Percentiles rank a stretch among this genome's conserved stretches.
Conservation (phyloP, 345 rosid genomes). For the rapeseed (Brassica napus) region DNA sequence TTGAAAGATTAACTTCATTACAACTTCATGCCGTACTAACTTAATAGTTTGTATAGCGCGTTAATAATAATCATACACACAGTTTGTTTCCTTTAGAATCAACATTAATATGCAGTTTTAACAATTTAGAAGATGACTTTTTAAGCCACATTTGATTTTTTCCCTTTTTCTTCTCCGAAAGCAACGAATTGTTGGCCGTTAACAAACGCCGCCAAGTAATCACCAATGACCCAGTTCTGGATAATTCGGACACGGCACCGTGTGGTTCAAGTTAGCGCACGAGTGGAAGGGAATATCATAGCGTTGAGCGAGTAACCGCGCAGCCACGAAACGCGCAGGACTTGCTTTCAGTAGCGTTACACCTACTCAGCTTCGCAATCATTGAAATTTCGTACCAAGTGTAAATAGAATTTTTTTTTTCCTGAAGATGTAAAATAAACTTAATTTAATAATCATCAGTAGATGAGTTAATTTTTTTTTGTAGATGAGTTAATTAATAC, state of each 20-base stretch:
- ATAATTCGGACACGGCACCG: conserved; percentile 1
- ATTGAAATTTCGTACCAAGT: conserved; percentile 13
- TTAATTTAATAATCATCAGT: neutral
- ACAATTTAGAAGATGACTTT: conserved; percentile 8
- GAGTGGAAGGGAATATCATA: neutral
- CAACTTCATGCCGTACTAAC: neutral
- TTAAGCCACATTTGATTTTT: conserved; percentile 11
- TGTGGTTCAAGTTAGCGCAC: neutral
- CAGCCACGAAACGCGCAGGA: conserved; percentile 1
- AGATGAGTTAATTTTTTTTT: neutral
- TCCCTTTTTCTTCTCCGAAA: conserved; percentile 26
- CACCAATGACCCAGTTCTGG: conserved; percentile 18
- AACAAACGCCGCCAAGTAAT: conserved; percentile 34
- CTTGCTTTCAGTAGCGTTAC: conserved; percentile 9
- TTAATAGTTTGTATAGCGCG: neutral
- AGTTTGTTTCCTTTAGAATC: conserved; percentile 3
- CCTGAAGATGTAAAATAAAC: neutral
- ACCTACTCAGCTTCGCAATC: conserved; percentile 21
- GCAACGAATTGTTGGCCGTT: conserved; percentile 31
- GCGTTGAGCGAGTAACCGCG: conserved; percentile 7
- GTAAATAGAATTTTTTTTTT: neutral
- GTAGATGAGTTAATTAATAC: neutral
- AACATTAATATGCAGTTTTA: neutral
- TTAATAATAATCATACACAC: neutral
- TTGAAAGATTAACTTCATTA: conserved; percentile 5